A percentile compares a stretch with the other conserved stretches of the same genome.
phyloP scores from a whole-genome alignment of 2,329 filamentous ascomycete genomes.

The Rutstroemia sp. region DNA sequence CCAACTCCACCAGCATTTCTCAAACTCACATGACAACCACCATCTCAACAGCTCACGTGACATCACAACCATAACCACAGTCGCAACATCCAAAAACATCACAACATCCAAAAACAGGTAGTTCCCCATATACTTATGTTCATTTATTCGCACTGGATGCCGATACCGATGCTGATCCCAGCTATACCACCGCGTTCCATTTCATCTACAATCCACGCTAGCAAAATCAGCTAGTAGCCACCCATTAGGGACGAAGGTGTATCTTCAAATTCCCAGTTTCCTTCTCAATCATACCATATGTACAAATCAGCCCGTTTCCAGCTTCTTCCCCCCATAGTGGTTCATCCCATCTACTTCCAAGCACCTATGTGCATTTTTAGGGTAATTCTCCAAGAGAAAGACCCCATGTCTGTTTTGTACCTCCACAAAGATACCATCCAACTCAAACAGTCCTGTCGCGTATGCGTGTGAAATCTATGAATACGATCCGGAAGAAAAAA shows the following conservation, averaged over 20 bases:
- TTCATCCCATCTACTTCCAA: background rate
- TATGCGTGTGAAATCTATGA: slow-evolving; percentile 9
- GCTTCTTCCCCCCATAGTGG: background rate
- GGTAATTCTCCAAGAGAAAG: background rate
- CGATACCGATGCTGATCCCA: background rate
- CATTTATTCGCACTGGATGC: background rate
- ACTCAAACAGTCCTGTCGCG: background rate
- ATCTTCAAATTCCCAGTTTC: background rate
- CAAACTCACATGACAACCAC: too few species aligned
- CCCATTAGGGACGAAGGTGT: background rate
- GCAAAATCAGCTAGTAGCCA: background rate
- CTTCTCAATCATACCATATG: background rate
- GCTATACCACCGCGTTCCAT: background rate
- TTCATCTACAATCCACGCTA: background rate
- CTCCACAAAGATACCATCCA: background rate
- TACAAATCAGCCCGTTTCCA: background rate
- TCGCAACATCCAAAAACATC: too few species aligned
- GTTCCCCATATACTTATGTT: background rate
- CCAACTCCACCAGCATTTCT: too few species aligned
- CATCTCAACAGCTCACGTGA: too few species aligned
- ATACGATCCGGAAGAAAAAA: slow-evolving; percentile 3
- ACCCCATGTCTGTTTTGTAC: background rate
- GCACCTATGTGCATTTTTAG: background rate
- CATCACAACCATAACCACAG: too few species aligned
- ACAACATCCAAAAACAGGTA: too few species aligned